phyloP scores from a whole-genome alignment of 768 basidiomycete species.

The Leccinum pellstonianum region DNA sequence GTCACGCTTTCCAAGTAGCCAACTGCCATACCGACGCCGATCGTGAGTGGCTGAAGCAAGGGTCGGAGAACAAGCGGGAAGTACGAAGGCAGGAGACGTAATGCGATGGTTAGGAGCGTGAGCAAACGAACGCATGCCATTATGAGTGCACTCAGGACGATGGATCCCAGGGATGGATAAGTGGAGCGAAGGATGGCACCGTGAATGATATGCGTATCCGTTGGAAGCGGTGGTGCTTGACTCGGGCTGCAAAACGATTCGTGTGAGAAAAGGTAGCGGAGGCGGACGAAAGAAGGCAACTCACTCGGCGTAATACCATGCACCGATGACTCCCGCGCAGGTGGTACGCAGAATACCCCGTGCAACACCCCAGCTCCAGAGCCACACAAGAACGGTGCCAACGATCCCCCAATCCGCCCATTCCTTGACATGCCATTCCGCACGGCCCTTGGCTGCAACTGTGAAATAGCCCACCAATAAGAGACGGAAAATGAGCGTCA shows the following conservation, averaged over 20 bases:
- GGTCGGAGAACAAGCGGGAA: conserved; percentile 44
- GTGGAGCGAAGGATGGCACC: conserved; percentile 77
- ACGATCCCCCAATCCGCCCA: conserved; percentile 78
- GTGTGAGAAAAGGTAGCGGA: conserved; percentile 3
- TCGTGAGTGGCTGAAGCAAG: conserved; percentile 40
- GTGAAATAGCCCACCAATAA: conserved; percentile 65
- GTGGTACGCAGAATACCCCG: conserved; percentile 76
- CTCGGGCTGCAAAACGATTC: conserved; percentile 20
- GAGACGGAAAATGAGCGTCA: conserved; percentile 75
- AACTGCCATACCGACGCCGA: conserved; percentile 39
- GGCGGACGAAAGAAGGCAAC: conserved; percentile 16
- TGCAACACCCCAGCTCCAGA: conserved; percentile 79
- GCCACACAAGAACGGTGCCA: conserved; percentile 51
- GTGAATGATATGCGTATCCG: conserved; percentile 71
- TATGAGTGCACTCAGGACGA: conserved; percentile 73
- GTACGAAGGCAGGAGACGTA: conserved; percentile 56
- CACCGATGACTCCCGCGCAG: conserved; percentile 80
- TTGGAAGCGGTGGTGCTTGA: conserved; percentile 40
- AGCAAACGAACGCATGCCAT: conserved; percentile 69
- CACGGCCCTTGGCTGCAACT: conserved; percentile 40
- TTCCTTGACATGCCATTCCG: conserved; percentile 51
- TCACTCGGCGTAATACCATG: conserved; percentile 84
- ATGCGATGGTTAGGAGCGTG: conserved; percentile 44
- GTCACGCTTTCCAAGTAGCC: conserved; percentile 44
- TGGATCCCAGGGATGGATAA: conserved; percentile 78